Evolutionary conservation across 768 basidiomycete genomes (phyloP).

Genomic region (Mycena metata): DNA sequence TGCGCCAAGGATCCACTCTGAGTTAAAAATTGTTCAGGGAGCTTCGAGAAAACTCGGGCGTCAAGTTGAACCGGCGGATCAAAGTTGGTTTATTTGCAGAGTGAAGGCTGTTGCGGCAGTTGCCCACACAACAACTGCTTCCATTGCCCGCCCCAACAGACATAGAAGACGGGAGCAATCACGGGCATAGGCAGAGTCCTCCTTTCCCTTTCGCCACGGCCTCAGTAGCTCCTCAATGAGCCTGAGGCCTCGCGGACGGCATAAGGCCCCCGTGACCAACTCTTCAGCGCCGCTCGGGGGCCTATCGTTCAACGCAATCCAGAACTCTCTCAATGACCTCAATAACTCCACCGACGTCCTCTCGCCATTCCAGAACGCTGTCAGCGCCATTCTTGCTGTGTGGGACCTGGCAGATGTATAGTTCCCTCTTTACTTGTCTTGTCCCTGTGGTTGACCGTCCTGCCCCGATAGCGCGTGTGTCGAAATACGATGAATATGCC

Average conservation of each 20-base stretch:
- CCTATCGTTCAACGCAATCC: slow-evolving; percentile 20
- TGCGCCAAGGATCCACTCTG: background rate
- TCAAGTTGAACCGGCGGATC: too few species aligned
- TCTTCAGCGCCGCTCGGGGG: slow-evolving; percentile 7
- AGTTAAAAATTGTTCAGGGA: background rate
- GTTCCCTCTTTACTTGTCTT: background rate
- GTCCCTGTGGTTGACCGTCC: slow-evolving; percentile 1
- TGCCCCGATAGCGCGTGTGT: slow-evolving; percentile 5
- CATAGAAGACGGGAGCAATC: too few species aligned
- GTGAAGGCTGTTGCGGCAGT: background rate
- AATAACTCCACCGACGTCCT: slow-evolving; percentile 9
- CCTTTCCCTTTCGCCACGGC: too few species aligned
- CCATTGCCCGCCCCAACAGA: background rate
- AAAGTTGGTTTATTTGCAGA: background rate
- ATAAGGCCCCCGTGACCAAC: background rate
- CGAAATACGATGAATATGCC: slow-evolving; percentile 13
- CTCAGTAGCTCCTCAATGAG: too few species aligned
- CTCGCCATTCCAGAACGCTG: slow-evolving; percentile 1
- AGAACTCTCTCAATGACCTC: slow-evolving; percentile 13
- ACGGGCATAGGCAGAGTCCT: too few species aligned
- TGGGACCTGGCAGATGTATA: slow-evolving; percentile 18
- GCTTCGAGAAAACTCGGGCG: background rate
- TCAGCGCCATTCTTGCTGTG: slow-evolving; percentile 7
- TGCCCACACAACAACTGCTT: background rate
- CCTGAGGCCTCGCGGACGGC: slow-evolving; percentile 16